Evolutionary conservation across 345 rosid genomes (phyloP), one percentile per base, ranked within the genome.

Genomic region (Eucalyptus tenuipes): DNA sequence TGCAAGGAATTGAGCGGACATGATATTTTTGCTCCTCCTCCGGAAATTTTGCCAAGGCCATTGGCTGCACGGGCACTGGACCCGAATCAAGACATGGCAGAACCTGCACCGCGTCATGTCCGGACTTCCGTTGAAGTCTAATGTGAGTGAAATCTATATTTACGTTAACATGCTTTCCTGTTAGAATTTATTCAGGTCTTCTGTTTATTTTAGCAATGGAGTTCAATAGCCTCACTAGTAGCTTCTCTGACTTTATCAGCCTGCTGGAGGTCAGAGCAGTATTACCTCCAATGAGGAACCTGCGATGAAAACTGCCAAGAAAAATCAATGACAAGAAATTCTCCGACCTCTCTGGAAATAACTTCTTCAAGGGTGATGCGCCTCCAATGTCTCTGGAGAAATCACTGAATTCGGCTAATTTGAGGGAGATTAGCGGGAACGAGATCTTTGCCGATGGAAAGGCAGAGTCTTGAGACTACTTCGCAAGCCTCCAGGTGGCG

Each of bases 401-500:
- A 89, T 90, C 94, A 4, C 90, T 96, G 81, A 97, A 98, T 87
- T 45, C 75, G 7, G 99, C 99, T 33, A 97, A 97, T 89, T 89
- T 94, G 68, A 93, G 91, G 87, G 99, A 97, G 94, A 97, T 96
- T 88, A 96, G 97, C 7, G 97, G 99, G 57, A 96, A 89, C 88
- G 92, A 96, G 90, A 97, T 97, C 88, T 97, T 97, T 87, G 95
- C 98, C 2, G 99, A 97, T 88, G 99, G 96, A 86, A 97, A 97
- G 95, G 96, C 71, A 14, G 97, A 96, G 92, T 92, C 96, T 55
- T 93, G 98, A 88, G 99, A 97, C 94, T 96, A 94, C 93, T 89
- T 96, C 99, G 99, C 90, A 97, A 96, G 92, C 99, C 99, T 40
- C 99, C 99, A 4, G 99, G 99, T 2, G 99, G 99, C 0, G 98